Conservation (phyloP, 306 rosid genomes). For the Castanopsis chinensis region DNA sequence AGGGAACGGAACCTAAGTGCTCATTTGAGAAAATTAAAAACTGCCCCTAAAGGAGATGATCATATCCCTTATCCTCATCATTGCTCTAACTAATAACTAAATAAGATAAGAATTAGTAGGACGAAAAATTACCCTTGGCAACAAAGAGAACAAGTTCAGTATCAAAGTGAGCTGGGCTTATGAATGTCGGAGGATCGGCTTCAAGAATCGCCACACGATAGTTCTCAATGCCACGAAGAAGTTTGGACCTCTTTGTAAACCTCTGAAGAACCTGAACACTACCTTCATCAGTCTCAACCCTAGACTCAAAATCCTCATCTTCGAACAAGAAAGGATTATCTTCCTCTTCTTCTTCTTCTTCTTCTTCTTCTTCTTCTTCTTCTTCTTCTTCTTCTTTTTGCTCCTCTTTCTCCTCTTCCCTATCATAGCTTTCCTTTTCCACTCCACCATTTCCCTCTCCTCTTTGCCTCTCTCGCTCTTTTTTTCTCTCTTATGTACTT, state of each 20-base stretch:
- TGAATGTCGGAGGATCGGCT: conserved; percentile 44
- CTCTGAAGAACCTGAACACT: conserved; percentile 37
- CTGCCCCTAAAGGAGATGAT: too few species aligned
- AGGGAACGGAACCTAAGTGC: too few species aligned
- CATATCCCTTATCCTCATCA: too few species aligned
- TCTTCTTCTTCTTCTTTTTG: neutral
- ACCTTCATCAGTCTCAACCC: conserved; percentile 45
- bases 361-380: neutral
- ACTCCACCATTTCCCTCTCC: neutral
- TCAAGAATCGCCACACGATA: conserved; percentile 45
- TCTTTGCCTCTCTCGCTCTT: conserved; percentile 22
- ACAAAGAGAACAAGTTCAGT: conserved; percentile 50
- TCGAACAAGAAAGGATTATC: conserved; percentile 49
- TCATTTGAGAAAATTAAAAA: too few species aligned
- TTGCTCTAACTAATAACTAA: neutral
- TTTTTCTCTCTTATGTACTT: conserved; percentile 29
- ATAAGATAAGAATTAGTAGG: neutral
- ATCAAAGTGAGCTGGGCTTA: conserved; percentile 54
- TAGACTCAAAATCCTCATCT: conserved; percentile 35
- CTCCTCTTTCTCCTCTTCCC: neutral
- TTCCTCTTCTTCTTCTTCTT: neutral
- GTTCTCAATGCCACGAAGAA: conserved; percentile 58
- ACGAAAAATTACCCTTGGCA: conserved; percentile 33
- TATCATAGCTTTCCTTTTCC: neutral
- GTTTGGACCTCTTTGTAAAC: conserved; percentile 43